phyloP scores from a whole-genome alignment of 140 eudicot species.

The Bidens hawaiensis region DNA sequence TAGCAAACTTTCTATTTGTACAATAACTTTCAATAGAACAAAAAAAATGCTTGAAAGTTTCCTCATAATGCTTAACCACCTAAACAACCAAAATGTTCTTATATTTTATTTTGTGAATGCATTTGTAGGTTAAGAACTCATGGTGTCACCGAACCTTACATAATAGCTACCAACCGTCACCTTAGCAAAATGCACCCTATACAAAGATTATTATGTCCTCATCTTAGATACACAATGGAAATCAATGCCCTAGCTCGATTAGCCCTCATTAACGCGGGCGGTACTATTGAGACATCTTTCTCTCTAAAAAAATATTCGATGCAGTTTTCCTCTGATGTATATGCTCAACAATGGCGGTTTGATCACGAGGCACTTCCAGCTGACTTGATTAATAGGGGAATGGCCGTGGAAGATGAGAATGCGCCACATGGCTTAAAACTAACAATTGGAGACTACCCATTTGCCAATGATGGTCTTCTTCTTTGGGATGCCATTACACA shows the following conservation, averaged over 20 bases:
- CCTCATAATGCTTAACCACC: too few species aligned
- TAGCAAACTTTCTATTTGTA: too few species aligned
- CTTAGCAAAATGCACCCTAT: slow-evolving; percentile 59
- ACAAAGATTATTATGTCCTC: slow-evolving; percentile 39
- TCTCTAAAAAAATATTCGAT: slow-evolving; percentile 35
- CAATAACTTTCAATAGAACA: too few species aligned
- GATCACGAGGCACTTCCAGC: slow-evolving; percentile 49
- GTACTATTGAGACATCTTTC: slow-evolving; percentile 39
- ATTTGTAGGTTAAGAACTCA: slow-evolving; percentile 63
- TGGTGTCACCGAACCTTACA: slow-evolving; percentile 26
- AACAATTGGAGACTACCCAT: slow-evolving; percentile 60
- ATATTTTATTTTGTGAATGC: too few species aligned
- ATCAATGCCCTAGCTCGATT: slow-evolving; percentile 55
- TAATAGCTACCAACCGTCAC: slow-evolving; percentile 57
- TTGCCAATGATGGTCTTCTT: slow-evolving; percentile 56
- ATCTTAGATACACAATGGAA: slow-evolving; percentile 59
- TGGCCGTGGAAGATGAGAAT: slow-evolving; percentile 64
- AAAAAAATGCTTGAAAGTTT: too few species aligned
- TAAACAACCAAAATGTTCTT: too few species aligned
- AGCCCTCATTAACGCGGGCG: slow-evolving; percentile 45
- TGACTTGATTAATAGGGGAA: slow-evolving; percentile 48
- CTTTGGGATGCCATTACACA: slow-evolving; percentile 51
- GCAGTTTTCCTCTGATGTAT: slow-evolving; percentile 42
- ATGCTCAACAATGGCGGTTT: slow-evolving; percentile 61
- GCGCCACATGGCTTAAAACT: slow-evolving; percentile 58